These are phyloP conservation scores for Hygrocybe punicea DNA, from an alignment of 768 basidiomycete genomes.

Conservation along the genomic window DNA sequence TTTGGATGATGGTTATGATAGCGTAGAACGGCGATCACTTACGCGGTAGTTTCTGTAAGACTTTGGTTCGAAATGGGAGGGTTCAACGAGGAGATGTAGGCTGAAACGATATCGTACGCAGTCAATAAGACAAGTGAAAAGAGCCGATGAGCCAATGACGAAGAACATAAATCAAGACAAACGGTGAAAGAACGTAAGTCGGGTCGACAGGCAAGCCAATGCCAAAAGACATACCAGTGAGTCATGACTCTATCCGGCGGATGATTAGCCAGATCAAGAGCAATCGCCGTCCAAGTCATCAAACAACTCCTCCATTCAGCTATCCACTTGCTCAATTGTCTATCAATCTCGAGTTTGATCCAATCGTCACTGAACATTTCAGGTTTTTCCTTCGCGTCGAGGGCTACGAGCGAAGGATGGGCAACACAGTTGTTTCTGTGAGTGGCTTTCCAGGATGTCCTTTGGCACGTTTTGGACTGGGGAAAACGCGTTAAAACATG, in stretches of 20 bases:
- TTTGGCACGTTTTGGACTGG: conserved; percentile 17
- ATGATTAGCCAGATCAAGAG: neutral
- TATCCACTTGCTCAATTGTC: conserved; percentile 9
- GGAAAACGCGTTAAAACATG: neutral
- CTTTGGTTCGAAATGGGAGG: neutral
- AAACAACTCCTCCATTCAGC: conserved; percentile 11
- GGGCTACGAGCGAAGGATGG: conserved; percentile 2
- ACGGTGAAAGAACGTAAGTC: no score
- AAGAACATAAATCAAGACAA: no score
- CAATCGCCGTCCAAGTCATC: conserved; percentile 6
- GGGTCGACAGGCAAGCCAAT: no score
- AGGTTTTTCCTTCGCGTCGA: conserved; percentile 1
- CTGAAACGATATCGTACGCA: neutral
- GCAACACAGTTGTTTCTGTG: conserved; percentile 13
- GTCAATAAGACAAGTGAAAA: neutral
- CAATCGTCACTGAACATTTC: conserved; percentile 11
- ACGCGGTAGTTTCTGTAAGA: neutral
- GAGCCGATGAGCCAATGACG: neutral
- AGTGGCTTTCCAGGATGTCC: conserved; percentile 13
- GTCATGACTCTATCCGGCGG: no score
- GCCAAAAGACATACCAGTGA: no score
- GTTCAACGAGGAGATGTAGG: neutral
- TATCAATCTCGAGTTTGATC: conserved; percentile 11
- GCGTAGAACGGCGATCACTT: neutral
- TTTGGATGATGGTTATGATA: no score